Percentiles rank a stretch among this genome's conserved stretches.
Conservation (phyloP, 1,284 basidiomycete genomes). For the Cutaneotrichosporon sp. region DNA sequence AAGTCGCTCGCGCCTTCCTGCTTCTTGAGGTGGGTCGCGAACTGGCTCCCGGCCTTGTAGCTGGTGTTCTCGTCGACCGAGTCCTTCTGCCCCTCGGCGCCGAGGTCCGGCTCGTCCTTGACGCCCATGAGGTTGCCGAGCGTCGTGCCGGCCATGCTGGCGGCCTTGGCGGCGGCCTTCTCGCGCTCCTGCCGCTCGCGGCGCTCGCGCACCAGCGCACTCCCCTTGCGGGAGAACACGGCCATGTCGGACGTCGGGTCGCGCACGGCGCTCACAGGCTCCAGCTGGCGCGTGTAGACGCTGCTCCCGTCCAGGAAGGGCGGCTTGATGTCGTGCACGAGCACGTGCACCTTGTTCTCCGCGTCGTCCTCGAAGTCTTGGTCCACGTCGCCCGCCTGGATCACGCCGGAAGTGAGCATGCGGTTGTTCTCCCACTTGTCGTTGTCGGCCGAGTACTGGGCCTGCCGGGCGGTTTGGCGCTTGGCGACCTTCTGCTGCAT, state of each 20-base stretch:
- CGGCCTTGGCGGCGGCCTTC: constrained; percentile 90
- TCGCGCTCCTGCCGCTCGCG: constrained; percentile 93
- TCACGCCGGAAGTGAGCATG: constrained; percentile 92
- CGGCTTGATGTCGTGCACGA: constrained; percentile 95
- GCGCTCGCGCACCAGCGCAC: constrained; percentile 88
- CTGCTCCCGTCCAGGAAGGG: constrained; percentile 97
- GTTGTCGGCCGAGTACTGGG: constrained; percentile 96
- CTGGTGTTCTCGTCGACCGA: constrained; percentile 67
- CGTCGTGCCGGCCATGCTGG: constrained; percentile 85
- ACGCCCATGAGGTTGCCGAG: constrained; percentile 98
- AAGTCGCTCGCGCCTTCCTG: constrained; percentile 78
- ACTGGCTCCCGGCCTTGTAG: constrained; percentile 94
- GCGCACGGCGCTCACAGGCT: constrained; percentile 94
- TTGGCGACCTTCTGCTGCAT: constrained; percentile 78
- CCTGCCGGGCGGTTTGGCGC: constrained; percentile 85
- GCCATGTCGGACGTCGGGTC: constrained; percentile 95
- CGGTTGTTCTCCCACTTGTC: constrained; percentile 98
- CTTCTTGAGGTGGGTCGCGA: constrained; percentile 84
- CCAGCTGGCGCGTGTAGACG: constrained; percentile 94
- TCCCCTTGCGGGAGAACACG: constrained; percentile 93
- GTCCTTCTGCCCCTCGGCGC: constrained; percentile 60
- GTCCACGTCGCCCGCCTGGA: constrained; percentile 80
- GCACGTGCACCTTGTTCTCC: constrained; percentile 93
- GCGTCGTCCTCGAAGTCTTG: constrained; percentile 88
- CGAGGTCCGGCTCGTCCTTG: constrained; percentile 75